Evolutionary conservation across 129 eudicot genomes (phyloP).

Genomic region (Flaveria ramosissima): DNA sequence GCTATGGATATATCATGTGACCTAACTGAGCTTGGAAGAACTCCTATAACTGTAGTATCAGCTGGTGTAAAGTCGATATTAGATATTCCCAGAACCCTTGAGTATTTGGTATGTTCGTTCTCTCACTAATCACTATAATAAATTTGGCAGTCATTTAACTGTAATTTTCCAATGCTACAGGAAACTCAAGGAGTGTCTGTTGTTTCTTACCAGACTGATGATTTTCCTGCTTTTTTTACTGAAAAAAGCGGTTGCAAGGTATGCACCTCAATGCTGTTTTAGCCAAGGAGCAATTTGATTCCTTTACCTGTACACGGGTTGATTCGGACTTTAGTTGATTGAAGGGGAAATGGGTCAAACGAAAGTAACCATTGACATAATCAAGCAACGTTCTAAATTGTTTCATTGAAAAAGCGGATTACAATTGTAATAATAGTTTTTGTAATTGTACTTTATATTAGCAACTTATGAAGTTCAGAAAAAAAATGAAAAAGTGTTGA

Average conservation of each 20-base stretch:
- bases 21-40: slow-evolving; percentile 93
- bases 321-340: not conserved
- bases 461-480: not conserved
- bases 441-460: not conserved
- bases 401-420: not conserved
- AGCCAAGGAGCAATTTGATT: not conserved
- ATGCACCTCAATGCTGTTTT: slow-evolving; percentile 11
- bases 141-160: slow-evolving; percentile 5
- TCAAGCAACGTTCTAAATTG: slow-evolving; percentile 1
- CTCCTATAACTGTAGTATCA: slow-evolving; percentile 82
- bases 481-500: not conserved
- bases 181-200: slow-evolving; percentile 98
- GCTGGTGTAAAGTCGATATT: slow-evolving; percentile 97
- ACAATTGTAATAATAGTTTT: not conserved
- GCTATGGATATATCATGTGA: slow-evolving; percentile 96
- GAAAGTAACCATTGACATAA: not conserved
- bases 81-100: slow-evolving; percentile 91
- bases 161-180: slow-evolving; percentile 40
- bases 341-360: not conserved
- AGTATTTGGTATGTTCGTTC: slow-evolving; percentile 67
- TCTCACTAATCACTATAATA: not conserved
- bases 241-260: slow-evolving; percentile 90
- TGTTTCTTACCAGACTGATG: slow-evolving; percentile 78
- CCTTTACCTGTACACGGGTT: not conserved
- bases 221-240: slow-evolving; percentile 90